Base-by-base conservation (phyloP, 2,329 filamentous ascomycete species). In the Curvularia lunata region DNA sequence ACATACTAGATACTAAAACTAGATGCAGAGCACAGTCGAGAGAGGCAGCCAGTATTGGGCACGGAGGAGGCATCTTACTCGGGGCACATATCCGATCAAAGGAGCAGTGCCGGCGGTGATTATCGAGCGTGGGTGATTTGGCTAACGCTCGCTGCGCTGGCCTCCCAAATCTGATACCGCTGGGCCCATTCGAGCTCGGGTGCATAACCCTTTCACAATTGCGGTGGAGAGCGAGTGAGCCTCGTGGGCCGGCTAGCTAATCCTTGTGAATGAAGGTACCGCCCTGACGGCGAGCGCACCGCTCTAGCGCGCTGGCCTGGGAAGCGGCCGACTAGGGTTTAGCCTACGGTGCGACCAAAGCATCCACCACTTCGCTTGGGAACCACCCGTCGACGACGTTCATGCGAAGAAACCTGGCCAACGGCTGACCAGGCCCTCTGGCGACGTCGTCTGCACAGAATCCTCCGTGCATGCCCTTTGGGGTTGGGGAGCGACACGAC, bases 181-280 rank as follows among this genome's bases (percentile, higher is more conserved):
- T 68, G 58, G 58, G 61, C 68, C 65, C 59, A 64, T 64, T 72
- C 61, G 56, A 71, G 68, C 53, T 40, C 58, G 59, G 67, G 66
- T 72, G 71, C 71, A 73, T 72, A 72, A 73, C 48, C 61, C 64
- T 51, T 73, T 69, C 71, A 71, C 70, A 74, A 73, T 59, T 72
- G 70, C 66, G 57, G 67, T 70, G 69, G 69, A 63, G 64, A 63
- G 66, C 64, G 61, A 72, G 68, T 75, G 71, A 71, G 72, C 72
- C 71, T 72, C 68, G 69, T 52, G 64, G 71, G 52, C 49, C 61
- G 54, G 65, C 68, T 67, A 65, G 63, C 56, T 47, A 58, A 70
- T 63, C 69, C 70, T 67, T 72, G 70, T 61, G 56, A 42, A 47
- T 57, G 51, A 60, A 67, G 61, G 61, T 69, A 68, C 70, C 70